Conservation (phyloP, 2,329 filamentous ascomycete genomes). For the Talaromyces sp. region DNA sequence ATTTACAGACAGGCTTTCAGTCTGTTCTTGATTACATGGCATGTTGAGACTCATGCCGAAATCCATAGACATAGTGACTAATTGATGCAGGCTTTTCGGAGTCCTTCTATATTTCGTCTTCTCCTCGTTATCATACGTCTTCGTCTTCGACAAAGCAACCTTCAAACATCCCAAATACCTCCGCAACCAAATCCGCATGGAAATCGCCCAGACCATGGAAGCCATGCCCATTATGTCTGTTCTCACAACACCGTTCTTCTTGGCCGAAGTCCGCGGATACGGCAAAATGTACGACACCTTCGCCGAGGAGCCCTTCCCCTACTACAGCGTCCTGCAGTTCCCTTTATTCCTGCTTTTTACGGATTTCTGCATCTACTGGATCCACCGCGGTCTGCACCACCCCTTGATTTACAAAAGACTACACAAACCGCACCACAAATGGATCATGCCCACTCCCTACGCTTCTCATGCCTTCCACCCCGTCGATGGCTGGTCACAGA, state of each 20-base stretch:
- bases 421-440: conserved; percentile 98
- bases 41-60: conserved; percentile 19
- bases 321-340: conserved; percentile 80
- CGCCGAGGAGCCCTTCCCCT: conserved; percentile 68
- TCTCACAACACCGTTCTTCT: conserved; percentile 76
- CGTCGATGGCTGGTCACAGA: conserved; percentile 83
- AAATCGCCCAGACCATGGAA: conserved; percentile 74
- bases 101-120: conserved; percentile 79
- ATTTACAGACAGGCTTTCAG: conserved; percentile 69
- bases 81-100: conserved; percentile 70
- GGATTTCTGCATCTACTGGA: conserved; percentile 87
- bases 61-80: background rate
- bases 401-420: conserved; percentile 77
- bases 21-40: conserved; percentile 86
- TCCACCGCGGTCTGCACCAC: conserved; percentile 81
- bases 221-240: conserved; percentile 80
- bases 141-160: conserved; percentile 88
- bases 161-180: conserved; percentile 90
- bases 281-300: conserved; percentile 82
- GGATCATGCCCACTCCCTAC: conserved; percentile 96
- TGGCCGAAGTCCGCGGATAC: conserved; percentile 78
- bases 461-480: conserved; percentile 95
- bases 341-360: conserved; percentile 85
- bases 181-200: conserved; percentile 83
- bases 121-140: conserved; percentile 75